Base-by-base conservation (phyloP, 75 land plant genomes). In the Pinus tabuliformis region DNA sequence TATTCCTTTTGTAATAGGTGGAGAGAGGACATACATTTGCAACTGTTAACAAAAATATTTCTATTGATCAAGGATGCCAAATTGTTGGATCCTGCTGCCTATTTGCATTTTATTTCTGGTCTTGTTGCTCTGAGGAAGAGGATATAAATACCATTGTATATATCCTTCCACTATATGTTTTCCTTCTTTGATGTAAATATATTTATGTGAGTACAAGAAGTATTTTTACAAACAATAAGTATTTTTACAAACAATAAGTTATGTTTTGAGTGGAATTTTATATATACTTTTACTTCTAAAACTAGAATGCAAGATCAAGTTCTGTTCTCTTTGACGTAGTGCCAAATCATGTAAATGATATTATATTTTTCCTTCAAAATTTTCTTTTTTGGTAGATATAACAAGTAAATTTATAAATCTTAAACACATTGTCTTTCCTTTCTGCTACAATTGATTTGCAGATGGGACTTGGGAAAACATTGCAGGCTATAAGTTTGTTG, bases 391-490 rank as follows among this genome's bases (percentile, higher is more conserved):
- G 42, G n/a, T 49, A 49, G 54, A 49, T 49, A 2, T 49, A 49
- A 49, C 54, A 9, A 49, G 54, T 49, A 49, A 49, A 49, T 49
- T 49, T 9, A 49, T 49, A 49, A 49, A 45, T 45, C 52, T 49
- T 11, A 1, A 49, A 20, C 52, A 12, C 21, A 28, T 42, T 59
- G 14, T 8, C 18, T 30, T 76, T 66, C 3, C 28, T 76, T 62
- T 12, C 22, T 12, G 1, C 52, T 13, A 76, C n/a, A 42, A 68
- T 20, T 68, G n/a, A 45, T 64, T 58, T 75, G 56, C 83, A 95
- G 98, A 95, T 95, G 98, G 98, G 98, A 57, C 84, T 95, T 45
- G 98, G 98, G 37, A 95, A 95, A 73, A 95, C 98, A 37, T 82
- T 95, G 76, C 98, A 95, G 75, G 92, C 98, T 22, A 83, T 93